Base-by-base conservation (phyloP, 2,329 filamentous ascomycete genomes). In the Aspergillus clavatus region DNA sequence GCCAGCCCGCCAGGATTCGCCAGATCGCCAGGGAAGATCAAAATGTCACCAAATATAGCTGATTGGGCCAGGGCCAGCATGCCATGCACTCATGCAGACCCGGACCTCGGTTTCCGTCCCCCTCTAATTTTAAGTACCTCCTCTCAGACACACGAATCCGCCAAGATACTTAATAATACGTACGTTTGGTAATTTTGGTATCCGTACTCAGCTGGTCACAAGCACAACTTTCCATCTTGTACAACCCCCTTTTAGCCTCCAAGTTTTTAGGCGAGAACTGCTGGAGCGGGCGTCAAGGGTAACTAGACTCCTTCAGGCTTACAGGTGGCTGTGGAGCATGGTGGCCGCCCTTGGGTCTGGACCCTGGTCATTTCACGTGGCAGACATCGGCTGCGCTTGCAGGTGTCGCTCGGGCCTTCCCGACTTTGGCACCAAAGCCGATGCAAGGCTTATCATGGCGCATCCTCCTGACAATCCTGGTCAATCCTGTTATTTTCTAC, bases 401-500 rank as follows among this genome's bases (percentile, higher is more conserved):
- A 47, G 44, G 38, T 50, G 53, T 50, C 49, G 45, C 44, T 56
- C 54, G 56, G 54, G 40, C 53, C 54, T 59, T 57, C 53, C 56
- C 56, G 55, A 57, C 53, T 61, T 54, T 57, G 58, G 59, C 54
- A 60, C 47, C 43, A 53, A 55, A 53, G 53, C 59, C 59, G 59
- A 61, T 57, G 52, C 58, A 46, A 40, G 31, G 36, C 21, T 43
- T 37, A 38, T 46, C 42, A 39, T 45, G 43, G 35, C 46, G 42
- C 31, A 35, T 45, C 36, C 38, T 38, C 18, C 31, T 43, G 47
- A 46, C 47, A 46, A 39, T 43, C 39, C 40, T 42, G 18, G 35
- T 48, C 31, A 38, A 40, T 33, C 39, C 33, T 40, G 23, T 28
- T 43, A 39, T 35, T 26, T 12, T n/a, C n/a, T n/a, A n/a, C n/a